Evolutionary conservation across 768 basidiomycete genomes (phyloP).

Genomic region (Lactarius trivialis): DNA sequence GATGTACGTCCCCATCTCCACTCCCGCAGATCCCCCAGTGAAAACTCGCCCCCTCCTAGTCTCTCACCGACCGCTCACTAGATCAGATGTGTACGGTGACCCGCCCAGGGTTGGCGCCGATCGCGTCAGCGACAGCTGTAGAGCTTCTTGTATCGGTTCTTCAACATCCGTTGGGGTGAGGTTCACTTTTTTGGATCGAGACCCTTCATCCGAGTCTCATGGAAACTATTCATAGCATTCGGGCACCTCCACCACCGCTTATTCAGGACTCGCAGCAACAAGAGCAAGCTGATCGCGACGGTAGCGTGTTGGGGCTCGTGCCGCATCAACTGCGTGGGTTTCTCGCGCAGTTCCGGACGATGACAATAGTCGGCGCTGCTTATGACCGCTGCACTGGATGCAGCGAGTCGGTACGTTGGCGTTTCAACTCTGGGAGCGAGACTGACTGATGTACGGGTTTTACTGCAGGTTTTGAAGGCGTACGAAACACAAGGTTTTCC

Average conservation of each 20-base stretch:
- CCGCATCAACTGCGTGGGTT: constrained; percentile 94
- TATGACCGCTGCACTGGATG: constrained; percentile 90
- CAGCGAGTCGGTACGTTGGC: constrained; percentile 56
- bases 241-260: constrained; percentile 67
- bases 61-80: constrained; percentile 80
- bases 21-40: not conserved
- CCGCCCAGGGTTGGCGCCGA: constrained; percentile 86
- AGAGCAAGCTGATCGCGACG: constrained; percentile 16
- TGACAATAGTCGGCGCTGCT: constrained; percentile 80
- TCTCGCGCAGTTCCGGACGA: constrained; percentile 77
- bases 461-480: constrained; percentile 61
- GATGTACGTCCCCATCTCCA: constrained; percentile 51
- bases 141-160: constrained; percentile 84
- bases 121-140: constrained; percentile 87
- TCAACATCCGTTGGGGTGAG: constrained; percentile 83
- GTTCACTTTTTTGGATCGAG: not conserved
- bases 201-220: not conserved
- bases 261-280: constrained; percentile 27
- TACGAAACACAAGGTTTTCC: constrained; percentile 77
- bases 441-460: not conserved
- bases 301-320: constrained; percentile 72
- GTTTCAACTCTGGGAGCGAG: not conserved
- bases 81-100: constrained; percentile 99
- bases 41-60: constrained; percentile 31
- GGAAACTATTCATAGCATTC: constrained; percentile 32